Evolutionary conservation across 805 yeast species (phyloP), one percentile per base, ranked within the genome.

Genomic region (Hanseniaspora guilliermondii): DNA sequence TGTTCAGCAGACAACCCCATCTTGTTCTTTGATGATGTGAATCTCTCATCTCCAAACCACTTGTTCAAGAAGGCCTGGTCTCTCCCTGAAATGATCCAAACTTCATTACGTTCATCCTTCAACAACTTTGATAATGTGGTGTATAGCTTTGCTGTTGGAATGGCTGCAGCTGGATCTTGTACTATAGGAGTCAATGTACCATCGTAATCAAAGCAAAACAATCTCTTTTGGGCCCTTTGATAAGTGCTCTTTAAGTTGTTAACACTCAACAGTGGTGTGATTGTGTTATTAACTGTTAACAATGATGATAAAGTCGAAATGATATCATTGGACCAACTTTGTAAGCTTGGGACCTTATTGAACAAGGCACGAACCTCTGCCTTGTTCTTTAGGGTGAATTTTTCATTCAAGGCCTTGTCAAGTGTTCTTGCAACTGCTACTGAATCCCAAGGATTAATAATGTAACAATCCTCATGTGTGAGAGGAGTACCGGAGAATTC

Each of bases 181-280:
- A 93, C 98, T 64, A 93, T 93, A 14, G 97, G 97, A 0, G 98
- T 87, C 60, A 93, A 73, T 1, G 99, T 93, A 30, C 99, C 99
- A 66, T 93, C 99, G 66, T 93, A 93, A 69, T 93, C 99, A 69
- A 93, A 89, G 61, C 93, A 68, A 61, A 93, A 87, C 56, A 93
- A 69, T 58, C 97, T 76, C 61, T 84, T 76, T 35, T 77, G 58
- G 0, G 96, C 79, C 22, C 66, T 60, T 47, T 75, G 66, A 66
- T 87, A 93, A 56, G 76, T 75, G 22, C 76, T 72, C 55, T 78
- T 69, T 57, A 91, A 66, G 39, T 75, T 64, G 3, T 87, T 86
- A 53, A 85, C 73, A 65, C 91, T 87, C 60, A 89, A 74, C 16
- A 88, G 83, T 1, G 98, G 97, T 0, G 91, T 85, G 46, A 81